These are phyloP conservation scores for Nidularia sp. DNA, from an alignment of 768 basidiomycete species.

Conservation along the genomic window DNA sequence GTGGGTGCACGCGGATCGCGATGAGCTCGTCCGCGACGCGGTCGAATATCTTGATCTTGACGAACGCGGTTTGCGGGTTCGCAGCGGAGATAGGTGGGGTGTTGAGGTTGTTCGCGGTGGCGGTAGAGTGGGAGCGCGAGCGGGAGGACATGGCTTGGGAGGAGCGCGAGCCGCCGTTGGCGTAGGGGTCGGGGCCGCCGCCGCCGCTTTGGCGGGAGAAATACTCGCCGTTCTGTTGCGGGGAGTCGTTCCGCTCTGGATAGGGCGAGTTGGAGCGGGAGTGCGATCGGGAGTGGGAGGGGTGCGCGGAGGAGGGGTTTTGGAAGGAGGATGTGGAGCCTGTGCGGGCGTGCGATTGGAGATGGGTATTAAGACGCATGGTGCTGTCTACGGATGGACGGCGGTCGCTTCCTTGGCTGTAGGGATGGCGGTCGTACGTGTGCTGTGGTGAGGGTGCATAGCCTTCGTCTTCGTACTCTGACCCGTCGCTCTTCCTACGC, in stretches of 20 bases:
- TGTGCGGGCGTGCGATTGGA: constrained; percentile 48
- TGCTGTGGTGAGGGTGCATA: constrained; percentile 41
- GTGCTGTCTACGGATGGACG: constrained; percentile 34
- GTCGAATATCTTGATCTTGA: constrained; percentile 99
- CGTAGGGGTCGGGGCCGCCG: constrained; percentile 21
- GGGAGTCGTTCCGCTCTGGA: constrained; percentile 24
- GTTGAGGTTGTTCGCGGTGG: constrained; percentile 46
- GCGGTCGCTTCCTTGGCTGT: constrained; percentile 25
- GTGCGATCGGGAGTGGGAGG: constrained; percentile 24
- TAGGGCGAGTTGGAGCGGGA: constrained; percentile 38
- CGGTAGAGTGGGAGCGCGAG: constrained; percentile 55
- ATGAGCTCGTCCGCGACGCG: constrained; percentile 91
- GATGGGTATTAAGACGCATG: constrained; percentile 37
- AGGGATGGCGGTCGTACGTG: constrained; percentile 33
- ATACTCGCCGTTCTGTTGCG: constrained; percentile 22
- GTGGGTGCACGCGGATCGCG: constrained; percentile 94
- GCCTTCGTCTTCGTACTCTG: constrained; percentile 63
- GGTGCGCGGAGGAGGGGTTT: constrained; percentile 30
- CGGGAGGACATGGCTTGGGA: constrained; percentile 51
- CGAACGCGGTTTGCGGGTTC: constrained; percentile 81
- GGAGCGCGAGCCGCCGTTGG: constrained; percentile 49
- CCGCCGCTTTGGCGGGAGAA: constrained; percentile 19
- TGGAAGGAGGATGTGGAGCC: constrained; percentile 45
- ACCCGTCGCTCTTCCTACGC: constrained; percentile 47
- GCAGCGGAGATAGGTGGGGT: constrained; percentile 72